A percentile compares a stretch with the other conserved stretches of the same genome.
phyloP scores from a whole-genome alignment of 257 asterid genomes.

The Salvia splendens region DNA sequence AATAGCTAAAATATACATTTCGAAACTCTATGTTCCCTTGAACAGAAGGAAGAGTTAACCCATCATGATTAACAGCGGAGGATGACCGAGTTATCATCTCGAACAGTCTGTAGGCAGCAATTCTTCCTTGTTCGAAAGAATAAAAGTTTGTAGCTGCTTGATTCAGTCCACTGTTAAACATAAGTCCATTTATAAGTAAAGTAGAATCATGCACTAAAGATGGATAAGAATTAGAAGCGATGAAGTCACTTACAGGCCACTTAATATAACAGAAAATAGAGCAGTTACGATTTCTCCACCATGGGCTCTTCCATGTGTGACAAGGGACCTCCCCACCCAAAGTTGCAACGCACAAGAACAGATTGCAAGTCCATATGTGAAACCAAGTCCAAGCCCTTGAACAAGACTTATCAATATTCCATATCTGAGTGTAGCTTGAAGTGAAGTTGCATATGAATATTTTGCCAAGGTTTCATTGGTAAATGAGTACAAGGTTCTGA shows the following conservation, averaged over 20 bases:
- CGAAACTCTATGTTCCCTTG: conserved; percentile 99
- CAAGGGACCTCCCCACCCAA: conserved; percentile 97
- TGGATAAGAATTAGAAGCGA: conserved; percentile 31
- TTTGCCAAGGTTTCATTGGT: conserved; percentile 97
- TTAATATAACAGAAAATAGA: conserved; percentile 87
- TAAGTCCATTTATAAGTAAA: conserved; percentile 20
- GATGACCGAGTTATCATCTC: conserved; percentile 98
- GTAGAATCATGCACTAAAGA: conserved; percentile 5
- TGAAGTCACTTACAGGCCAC: conserved; percentile 93
- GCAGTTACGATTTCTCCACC: conserved; percentile 96
- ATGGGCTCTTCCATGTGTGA: conserved; percentile 69
- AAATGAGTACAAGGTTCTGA: conserved; percentile 88
- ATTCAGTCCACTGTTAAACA: conserved; percentile 79
- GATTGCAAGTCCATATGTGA: conserved; percentile 98
- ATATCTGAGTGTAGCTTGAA: conserved; percentile 97
- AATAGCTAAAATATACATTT: conserved; percentile 95
- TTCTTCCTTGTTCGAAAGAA: conserved; percentile 98
- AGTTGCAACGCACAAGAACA: conserved; percentile 99
- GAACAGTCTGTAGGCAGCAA: conserved; percentile 95
- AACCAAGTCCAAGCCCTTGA: conserved; percentile 99
- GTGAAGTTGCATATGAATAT: conserved; percentile 96
- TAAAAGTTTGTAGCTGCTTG: conserved; percentile 99
- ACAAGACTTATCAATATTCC: conserved; percentile 99
- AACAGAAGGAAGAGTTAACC: conserved; percentile 74
- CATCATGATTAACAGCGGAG: conserved; percentile 77